phyloP scores from a whole-genome alignment of 495 filamentous ascomycete genomes.

The Hypoxylon fuscum region DNA sequence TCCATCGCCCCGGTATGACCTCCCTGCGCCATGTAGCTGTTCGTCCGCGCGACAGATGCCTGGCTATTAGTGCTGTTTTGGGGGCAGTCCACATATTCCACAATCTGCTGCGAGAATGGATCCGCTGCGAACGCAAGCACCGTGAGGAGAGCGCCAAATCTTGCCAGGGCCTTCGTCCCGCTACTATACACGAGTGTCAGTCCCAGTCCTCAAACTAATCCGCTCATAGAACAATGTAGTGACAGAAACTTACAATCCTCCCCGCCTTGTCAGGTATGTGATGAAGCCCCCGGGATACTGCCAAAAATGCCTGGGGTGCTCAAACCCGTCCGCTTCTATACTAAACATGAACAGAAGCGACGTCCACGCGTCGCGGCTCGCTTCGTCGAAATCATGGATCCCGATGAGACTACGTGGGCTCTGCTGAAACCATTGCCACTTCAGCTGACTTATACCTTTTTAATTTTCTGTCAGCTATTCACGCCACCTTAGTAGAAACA shows the following conservation, averaged over 20 bases:
- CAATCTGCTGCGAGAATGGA: slow-evolving; percentile 3
- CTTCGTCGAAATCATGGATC: neutral
- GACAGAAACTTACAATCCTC: neutral
- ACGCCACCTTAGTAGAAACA: neutral
- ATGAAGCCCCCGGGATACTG: neutral
- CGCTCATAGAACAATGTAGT: neutral
- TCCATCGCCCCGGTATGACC: neutral
- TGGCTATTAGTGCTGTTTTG: neutral
- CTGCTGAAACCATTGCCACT: neutral
- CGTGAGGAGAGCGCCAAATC: neutral
- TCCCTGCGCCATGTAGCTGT: slow-evolving; percentile 4
- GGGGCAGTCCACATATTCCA: slow-evolving; percentile 1
- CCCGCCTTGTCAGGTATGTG: neutral
- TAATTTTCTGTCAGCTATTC: neutral
- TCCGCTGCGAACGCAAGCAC: slow-evolving; percentile 1
- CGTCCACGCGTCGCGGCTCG: neutral
- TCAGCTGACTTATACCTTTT: neutral
- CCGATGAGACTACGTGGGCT: neutral
- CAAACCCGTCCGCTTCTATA: neutral
- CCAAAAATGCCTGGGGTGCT: neutral
- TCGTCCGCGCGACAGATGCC: slow-evolving; percentile 1
- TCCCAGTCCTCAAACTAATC: neutral
- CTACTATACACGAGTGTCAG: neutral
- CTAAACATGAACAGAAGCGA: neutral
- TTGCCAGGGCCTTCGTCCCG: neutral